These are phyloP conservation scores for Hyphopichia homilentoma DNA, from an alignment of 805 yeast species.

Conservation along the genomic window DNA sequence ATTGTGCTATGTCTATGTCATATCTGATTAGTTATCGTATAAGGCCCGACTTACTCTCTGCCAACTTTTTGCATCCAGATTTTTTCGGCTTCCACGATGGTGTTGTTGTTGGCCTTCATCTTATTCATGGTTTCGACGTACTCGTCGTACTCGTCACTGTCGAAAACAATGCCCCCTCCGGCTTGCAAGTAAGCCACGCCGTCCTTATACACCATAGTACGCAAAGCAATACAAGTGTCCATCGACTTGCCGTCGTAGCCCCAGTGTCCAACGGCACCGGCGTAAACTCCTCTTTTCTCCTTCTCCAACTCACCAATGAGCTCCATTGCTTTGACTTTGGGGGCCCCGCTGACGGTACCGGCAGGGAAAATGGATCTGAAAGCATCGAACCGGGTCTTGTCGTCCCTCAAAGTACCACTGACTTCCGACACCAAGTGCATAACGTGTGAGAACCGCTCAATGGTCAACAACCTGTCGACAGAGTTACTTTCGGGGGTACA, in stretches of 20 bases:
- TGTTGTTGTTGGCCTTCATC: slow-evolving; percentile 88
- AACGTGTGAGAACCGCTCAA: slow-evolving; percentile 94
- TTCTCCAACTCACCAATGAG: slow-evolving; percentile 83
- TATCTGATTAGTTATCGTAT: too few relatives aligned
- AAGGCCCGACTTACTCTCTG: slow-evolving; percentile 1
- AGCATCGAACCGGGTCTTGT: slow-evolving; percentile 90
- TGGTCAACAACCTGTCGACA: slow-evolving; percentile 84
- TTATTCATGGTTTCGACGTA: slow-evolving; percentile 96
- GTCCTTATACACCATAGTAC: slow-evolving; percentile 95
- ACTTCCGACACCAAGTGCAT: slow-evolving; percentile 96
- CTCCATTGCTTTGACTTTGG: slow-evolving; percentile 96
- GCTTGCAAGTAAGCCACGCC: slow-evolving; percentile 93
- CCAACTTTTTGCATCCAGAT: slow-evolving; percentile 55
- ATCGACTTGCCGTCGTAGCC: slow-evolving; percentile 90
- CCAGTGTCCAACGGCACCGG: slow-evolving; percentile 99
- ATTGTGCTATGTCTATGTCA: too few relatives aligned
- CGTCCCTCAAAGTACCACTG: slow-evolving; percentile 82
- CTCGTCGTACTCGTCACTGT: slow-evolving; percentile 93
- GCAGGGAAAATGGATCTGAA: slow-evolving; percentile 98
- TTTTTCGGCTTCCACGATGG: slow-evolving; percentile 90
- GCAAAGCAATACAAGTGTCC: slow-evolving; percentile 96
- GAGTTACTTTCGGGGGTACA: slow-evolving; percentile 81
- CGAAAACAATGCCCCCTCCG: slow-evolving; percentile 97
- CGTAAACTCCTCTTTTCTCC: slow-evolving; percentile 94
- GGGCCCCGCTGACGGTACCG: slow-evolving; percentile 98